Evolutionary conservation across 2,329 filamentous ascomycete species (phyloP), one percentile per base, ranked within the genome.

Genomic region (Penicillium sp.): DNA sequence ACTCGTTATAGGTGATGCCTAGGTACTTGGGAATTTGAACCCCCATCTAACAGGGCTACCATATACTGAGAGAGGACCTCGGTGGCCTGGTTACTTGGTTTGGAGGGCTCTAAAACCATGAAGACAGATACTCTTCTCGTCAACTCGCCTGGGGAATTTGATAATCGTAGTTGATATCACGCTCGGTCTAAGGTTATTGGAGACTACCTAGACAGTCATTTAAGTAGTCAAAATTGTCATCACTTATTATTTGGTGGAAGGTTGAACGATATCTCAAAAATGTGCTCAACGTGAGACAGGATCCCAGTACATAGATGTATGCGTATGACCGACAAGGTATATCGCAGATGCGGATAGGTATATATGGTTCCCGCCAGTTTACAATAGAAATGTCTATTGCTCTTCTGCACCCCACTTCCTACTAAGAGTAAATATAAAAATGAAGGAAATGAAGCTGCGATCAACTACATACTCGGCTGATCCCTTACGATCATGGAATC

Each of bases 401-500:
- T 20, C 25, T 13, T 38, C 20, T 3, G 6, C n/a, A 44, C 9
- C 4, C 10, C 18, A 37, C 12, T 12, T 38, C 24, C 20, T 15
- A 7, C 3, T 20, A 18, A 37, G 8, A 12, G 3, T 20, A 12
- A n/a, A 29, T 18, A 35, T 20, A 3, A 37, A 37, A 12, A 7
- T 37, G 33, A 37, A 37, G 4, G 10, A 8, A 10, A 12, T 18
- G 18, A 40, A 24, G 24, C 23, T 27, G 6, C 20, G 23, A 28
- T 32, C 20, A n/a, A 50, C 38, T 24, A 42, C 50, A 54, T 52
- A 46, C 50, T 38, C 35, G 42, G 46, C 33, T 46, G 49, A 58
- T 52, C 54, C 49, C 44, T 46, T 50, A 46, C 23, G 46, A 52
- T 56, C 44, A 50, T 51, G 46, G 49, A 50, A 54, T 55, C 49